phyloP scores from a whole-genome alignment of 106 monocot species.

The Allium fistulosum region DNA sequence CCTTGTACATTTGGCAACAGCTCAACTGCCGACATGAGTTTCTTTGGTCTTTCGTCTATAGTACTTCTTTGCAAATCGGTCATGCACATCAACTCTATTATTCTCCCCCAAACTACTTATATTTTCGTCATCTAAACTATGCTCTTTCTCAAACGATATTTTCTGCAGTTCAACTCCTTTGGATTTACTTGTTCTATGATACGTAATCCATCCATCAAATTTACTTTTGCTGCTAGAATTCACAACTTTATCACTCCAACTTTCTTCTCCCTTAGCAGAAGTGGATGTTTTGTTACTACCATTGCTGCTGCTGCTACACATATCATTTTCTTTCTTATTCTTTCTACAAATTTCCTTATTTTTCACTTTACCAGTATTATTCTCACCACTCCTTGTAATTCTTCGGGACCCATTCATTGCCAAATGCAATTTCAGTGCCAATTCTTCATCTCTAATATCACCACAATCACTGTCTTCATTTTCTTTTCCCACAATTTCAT shows the following conservation, averaged over 20 bases:
- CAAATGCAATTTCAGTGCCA: constrained; percentile 51
- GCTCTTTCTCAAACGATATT: background rate
- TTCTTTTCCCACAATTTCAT: constrained; percentile 14
- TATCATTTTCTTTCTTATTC: constrained; percentile 14
- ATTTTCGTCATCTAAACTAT: background rate
- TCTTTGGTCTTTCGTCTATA: constrained; percentile 20
- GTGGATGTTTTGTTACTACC: background rate
- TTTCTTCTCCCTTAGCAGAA: constrained; percentile 6
- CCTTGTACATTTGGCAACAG: background rate
- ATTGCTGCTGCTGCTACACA: background rate
- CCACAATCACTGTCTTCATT: background rate
- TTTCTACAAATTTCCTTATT: constrained; percentile 18
- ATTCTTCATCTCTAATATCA: constrained; percentile 30
- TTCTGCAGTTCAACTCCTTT: constrained; percentile 3
- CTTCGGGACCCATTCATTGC: constrained; percentile 64
- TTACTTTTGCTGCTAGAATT: constrained; percentile 8
- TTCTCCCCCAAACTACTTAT: background rate
- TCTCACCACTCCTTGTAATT: constrained; percentile 18
- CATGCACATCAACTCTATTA: background rate
- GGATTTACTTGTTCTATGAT: constrained; percentile 2
- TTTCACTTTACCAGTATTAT: background rate
- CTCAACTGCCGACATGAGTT: background rate
- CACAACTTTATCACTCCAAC: constrained; percentile 5
- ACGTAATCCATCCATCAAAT: background rate
- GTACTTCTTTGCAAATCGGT: constrained; percentile 33